These are phyloP conservation scores for Talaromyces proteolyticus DNA, from an alignment of 495 filamentous ascomycete genomes.

Conservation along the genomic window DNA sequence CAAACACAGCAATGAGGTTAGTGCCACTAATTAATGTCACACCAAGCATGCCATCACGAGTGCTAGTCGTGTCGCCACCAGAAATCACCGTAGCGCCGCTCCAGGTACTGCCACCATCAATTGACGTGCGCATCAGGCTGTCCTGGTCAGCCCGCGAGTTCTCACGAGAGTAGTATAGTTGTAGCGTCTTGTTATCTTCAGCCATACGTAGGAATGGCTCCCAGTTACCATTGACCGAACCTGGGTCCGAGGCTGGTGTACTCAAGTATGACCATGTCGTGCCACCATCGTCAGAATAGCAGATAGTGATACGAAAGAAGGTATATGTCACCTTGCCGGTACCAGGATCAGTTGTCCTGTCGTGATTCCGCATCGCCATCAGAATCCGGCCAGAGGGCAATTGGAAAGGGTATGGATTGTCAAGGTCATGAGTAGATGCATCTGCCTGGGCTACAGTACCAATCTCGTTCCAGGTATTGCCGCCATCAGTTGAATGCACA, in stretches of 20 bases:
- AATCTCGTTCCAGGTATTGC: slow-evolving; percentile 26
- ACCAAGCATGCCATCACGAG: slow-evolving; percentile 46
- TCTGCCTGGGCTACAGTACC: slow-evolving; percentile 22
- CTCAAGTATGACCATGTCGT: slow-evolving; percentile 38
- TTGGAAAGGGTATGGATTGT: slow-evolving; percentile 45
- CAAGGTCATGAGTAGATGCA: slow-evolving; percentile 34
- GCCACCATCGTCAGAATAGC: slow-evolving; percentile 39
- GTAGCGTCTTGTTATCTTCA: slow-evolving; percentile 23
- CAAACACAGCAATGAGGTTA: slow-evolving; percentile 41
- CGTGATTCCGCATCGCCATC: slow-evolving; percentile 45
- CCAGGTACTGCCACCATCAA: slow-evolving; percentile 40
- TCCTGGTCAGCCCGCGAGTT: slow-evolving; percentile 40
- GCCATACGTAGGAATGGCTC: slow-evolving; percentile 43
- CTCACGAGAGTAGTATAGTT: slow-evolving; percentile 46
- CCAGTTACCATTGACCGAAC: slow-evolving; percentile 37
- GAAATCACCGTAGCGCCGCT: slow-evolving; percentile 25
- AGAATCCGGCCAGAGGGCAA: slow-evolving; percentile 39
- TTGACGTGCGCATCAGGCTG: slow-evolving; percentile 38
- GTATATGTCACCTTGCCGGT: slow-evolving; percentile 27
- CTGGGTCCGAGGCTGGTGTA: slow-evolving; percentile 24
- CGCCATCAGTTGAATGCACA: slow-evolving; percentile 34
- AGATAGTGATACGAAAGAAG: slow-evolving; percentile 46
- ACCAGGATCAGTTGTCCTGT: slow-evolving; percentile 13
- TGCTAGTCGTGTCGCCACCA: slow-evolving; percentile 20
- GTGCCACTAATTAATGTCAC: slow-evolving; percentile 26